phyloP scores from a whole-genome alignment of 257 asterid species.

The Solanum sejunctum region DNA sequence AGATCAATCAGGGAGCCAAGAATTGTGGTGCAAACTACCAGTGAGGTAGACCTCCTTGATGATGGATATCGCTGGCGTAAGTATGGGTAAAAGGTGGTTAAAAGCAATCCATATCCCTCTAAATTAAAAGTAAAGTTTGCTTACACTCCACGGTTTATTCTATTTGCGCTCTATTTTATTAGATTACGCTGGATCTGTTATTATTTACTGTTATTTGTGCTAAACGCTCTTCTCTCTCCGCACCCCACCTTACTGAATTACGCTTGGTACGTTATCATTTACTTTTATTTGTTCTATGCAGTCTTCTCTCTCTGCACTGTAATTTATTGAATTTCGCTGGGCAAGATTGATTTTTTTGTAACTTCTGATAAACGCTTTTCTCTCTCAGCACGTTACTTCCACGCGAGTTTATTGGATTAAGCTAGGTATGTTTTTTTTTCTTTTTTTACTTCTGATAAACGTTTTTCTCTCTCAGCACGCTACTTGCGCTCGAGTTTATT shows the following conservation, averaged over 20 bases:
- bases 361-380: not conserved
- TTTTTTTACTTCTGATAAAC: not conserved
- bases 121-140: not conserved
- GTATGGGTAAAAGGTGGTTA: slow-evolving; percentile 86
- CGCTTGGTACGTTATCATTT: not conserved
- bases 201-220: not conserved
- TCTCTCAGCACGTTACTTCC: not conserved
- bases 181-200: not conserved
- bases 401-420: not conserved
- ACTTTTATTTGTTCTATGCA: not conserved
- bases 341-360: no score
- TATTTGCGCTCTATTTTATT: not conserved
- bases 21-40: slow-evolving; percentile 75
- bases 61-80: slow-evolving; percentile 97
- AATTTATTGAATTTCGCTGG: not conserved
- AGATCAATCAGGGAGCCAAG: slow-evolving; percentile 77
- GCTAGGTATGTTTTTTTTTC: not conserved
- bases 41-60: slow-evolving; percentile 80
- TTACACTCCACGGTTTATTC: not conserved
- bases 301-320: not conserved
- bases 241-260: not conserved
- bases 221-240: not conserved
- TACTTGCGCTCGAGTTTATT: not conserved
- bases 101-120: slow-evolving; percentile 79
- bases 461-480: not conserved